These are phyloP conservation scores for Polychaeton citri DNA, from an alignment of 2,329 filamentous ascomycete genomes.

Conservation along the genomic window DNA sequence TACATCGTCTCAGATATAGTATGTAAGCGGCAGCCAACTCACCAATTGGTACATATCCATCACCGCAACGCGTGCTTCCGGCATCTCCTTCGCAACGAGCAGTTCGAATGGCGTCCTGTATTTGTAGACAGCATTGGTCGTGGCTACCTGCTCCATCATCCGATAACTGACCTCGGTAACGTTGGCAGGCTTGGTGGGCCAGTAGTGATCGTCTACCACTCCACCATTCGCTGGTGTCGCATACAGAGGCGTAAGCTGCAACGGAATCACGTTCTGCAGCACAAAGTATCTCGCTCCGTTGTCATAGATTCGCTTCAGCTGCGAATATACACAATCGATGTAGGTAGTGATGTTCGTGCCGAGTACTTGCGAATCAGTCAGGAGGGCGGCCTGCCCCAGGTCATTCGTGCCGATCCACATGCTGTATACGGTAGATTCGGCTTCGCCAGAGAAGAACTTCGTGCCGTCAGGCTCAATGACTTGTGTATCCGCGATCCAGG, in stretches of 20 bases:
- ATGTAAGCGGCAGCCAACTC: constrained; percentile 8
- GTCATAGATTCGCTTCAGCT: constrained; percentile 50
- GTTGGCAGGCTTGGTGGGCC: constrained; percentile 34
- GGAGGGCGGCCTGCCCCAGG: constrained; percentile 50
- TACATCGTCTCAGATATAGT: no score
- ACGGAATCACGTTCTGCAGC: constrained; percentile 53
- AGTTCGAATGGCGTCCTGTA: constrained; percentile 38
- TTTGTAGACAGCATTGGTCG: constrained; percentile 38
- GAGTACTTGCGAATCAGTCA: constrained; percentile 48
- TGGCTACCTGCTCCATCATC: constrained; percentile 39
- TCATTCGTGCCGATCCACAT: constrained; percentile 79
- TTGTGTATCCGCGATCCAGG: constrained; percentile 31
- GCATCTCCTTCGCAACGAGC: constrained; percentile 29
- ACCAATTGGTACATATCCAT: constrained; percentile 54
- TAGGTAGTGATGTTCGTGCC: constrained; percentile 52
- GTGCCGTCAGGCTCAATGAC: constrained; percentile 22
- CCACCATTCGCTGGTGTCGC: constrained; percentile 35
- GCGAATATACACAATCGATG: constrained; percentile 52
- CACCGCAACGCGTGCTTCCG: constrained; percentile 47
- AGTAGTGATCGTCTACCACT: constrained; percentile 31
- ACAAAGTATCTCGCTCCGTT: constrained; percentile 59
- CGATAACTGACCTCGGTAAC: constrained; percentile 35
- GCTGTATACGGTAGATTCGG: constrained; percentile 54
- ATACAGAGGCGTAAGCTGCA: constrained; percentile 57
- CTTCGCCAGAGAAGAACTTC: constrained; percentile 29